phyloP scores from a whole-genome alignment of 108 stramenopile species.

The Skeletonema tropicum region DNA sequence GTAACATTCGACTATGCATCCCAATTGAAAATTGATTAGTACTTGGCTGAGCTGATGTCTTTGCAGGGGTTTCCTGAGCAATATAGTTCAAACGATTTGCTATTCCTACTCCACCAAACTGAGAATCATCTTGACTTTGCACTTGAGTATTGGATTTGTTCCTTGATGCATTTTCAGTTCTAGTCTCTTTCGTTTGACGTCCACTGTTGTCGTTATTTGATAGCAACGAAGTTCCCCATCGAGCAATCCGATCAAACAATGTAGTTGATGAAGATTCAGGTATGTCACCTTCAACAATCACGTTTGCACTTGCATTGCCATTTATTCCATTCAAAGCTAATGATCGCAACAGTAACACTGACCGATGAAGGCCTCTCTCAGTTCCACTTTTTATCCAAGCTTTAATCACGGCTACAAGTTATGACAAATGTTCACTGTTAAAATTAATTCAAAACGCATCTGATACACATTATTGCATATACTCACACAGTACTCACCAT shows the following conservation, averaged over 20 bases:
- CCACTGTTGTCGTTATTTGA: neutral
- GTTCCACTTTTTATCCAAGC: slow-evolving; percentile 35
- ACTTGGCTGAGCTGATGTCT: neutral
- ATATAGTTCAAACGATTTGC: neutral
- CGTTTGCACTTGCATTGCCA: neutral
- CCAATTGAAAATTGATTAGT: slow-evolving; percentile 14
- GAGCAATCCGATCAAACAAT: slow-evolving; percentile 18
- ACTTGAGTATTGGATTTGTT: neutral
- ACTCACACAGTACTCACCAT: slow-evolving; percentile 30
- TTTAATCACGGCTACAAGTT: slow-evolving; percentile 45
- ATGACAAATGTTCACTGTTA: neutral
- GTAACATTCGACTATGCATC: slow-evolving; percentile 13
- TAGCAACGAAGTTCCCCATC: slow-evolving; percentile 25
- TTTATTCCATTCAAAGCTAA: slow-evolving; percentile 22
- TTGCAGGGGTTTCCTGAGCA: neutral
- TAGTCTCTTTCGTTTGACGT: neutral
- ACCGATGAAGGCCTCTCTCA: slow-evolving; percentile 31
- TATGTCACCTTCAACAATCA: neutral
- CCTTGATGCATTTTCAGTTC: neutral
- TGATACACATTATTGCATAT: neutral
- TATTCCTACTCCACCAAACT: neutral
- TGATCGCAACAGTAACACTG: slow-evolving; percentile 15
- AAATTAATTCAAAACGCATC: neutral
- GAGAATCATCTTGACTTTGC: neutral
- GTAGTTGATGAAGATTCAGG: too few relatives aligned